Evolutionary conservation across 352 stramenopile genomes (phyloP), one percentile per base, ranked within the genome.

Genomic region (Globisporangium iwayamae): DNA sequence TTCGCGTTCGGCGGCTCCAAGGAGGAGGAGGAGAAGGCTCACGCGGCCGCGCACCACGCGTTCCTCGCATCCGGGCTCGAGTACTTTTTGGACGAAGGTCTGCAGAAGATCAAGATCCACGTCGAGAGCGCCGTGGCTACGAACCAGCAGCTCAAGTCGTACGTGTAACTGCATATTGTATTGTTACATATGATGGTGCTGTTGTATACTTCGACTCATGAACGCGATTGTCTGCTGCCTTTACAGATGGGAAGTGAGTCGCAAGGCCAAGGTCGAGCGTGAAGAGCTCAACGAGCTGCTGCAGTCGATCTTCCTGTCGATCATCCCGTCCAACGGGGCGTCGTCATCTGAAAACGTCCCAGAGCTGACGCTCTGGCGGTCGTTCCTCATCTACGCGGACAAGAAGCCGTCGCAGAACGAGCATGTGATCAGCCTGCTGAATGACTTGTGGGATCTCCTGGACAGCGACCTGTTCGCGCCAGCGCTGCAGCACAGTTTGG

Each of bases 401-500:
- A 93, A 91, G 62, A 72, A 78, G 60, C 68, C 75, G 45, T 78
- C 72, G 2, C 81, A 93, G 64, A 81, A 81, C 60, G 81, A 93
- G 66, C 71, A 86, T 30, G 81, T 91, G 14, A 90, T 93, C 68
- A 87, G 81, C 36, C 64, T 93, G 41, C 76, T 93, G 22, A 93
- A 93, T 61, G 84, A 93, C 64, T 70, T 93, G 18, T 93, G 84
- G 84, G 84, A 93, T 53, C 73, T 93, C 38, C 71, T 93, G 20
- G 84, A 93, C 61, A 93, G 81, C 68, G 76, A 93, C 51, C 66
- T 93, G 32, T 91, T 93, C 66, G 72, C 78, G 54, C 80, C 83
- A 20, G 83, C 81, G 28, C 58, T 93, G 63, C 78, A 90, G 69
- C 79, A 93, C 56, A 85, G 72, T 53, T 77, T 93, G 34, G 78